phyloP scores from a whole-genome alignment of 768 basidiomycete species.

The Hericium erinaceus region DNA sequence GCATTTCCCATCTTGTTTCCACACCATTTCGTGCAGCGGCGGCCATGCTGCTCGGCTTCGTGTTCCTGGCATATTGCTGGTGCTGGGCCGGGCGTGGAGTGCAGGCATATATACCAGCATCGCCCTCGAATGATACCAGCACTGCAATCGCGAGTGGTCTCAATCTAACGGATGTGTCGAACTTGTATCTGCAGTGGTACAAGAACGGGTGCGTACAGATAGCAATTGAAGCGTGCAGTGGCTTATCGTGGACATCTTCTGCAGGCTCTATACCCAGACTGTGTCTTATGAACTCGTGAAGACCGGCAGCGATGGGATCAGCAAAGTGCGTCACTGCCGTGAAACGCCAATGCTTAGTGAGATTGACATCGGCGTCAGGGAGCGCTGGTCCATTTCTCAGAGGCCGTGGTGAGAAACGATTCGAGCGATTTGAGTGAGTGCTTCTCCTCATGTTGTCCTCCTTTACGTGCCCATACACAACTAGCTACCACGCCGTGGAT shows the following conservation, averaged over 20 bases:
- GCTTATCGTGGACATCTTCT: neutral
- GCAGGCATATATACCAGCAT: constrained; percentile 61
- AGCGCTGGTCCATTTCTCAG: constrained; percentile 77
- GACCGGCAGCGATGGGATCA: constrained; percentile 37
- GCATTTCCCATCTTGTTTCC: neutral
- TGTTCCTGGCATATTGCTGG: no score
- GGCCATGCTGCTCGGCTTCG: neutral
- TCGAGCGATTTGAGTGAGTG: constrained; percentile 38
- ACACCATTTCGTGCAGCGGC: neutral
- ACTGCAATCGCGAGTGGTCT: constrained; percentile 31
- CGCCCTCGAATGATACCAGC: constrained; percentile 56
- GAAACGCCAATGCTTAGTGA: neutral
- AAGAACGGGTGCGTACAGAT: constrained; percentile 29
- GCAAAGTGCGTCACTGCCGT: constrained; percentile 35
- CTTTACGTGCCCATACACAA: neutral
- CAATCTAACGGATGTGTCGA: constrained; percentile 49
- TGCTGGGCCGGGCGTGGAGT: no score
- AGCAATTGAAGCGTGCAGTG: neutral
- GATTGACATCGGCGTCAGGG: constrained; percentile 39
- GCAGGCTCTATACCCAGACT: constrained; percentile 25
- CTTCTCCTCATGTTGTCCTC: neutral
- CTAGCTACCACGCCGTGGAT: constrained; percentile 81
- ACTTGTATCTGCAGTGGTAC: constrained; percentile 54
- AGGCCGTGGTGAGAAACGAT: constrained; percentile 31
- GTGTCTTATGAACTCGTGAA: constrained; percentile 56